These are phyloP conservation scores for Sphaerostilbella broomeana DNA, from an alignment of 2,329 filamentous ascomycete genomes.

Conservation along the genomic window DNA sequence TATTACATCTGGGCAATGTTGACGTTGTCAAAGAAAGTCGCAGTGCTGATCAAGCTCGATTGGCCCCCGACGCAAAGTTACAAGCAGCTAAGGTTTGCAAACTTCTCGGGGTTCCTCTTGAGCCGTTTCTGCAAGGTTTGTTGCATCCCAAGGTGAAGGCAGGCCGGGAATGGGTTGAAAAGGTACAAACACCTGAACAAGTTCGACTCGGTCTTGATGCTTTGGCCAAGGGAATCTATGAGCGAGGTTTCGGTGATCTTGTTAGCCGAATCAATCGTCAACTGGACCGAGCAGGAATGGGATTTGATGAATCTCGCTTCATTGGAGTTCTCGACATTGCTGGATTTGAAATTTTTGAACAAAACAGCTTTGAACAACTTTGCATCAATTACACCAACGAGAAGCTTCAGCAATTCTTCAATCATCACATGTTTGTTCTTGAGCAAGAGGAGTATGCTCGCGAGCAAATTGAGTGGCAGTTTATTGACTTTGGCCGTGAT, in stretches of 20 bases:
- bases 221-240: constrained; percentile 93
- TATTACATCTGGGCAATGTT: constrained; percentile 90
- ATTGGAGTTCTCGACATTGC: constrained; percentile 98
- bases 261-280: constrained; percentile 88
- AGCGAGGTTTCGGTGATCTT: constrained; percentile 88
- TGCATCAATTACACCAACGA: constrained; percentile 99
- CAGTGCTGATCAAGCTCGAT: constrained; percentile 80
- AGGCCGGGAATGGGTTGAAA: constrained; percentile 96
- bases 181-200: constrained; percentile 95
- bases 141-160: constrained; percentile 93
- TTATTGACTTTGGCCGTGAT: constrained; percentile 97
- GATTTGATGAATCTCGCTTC: constrained; percentile 84
- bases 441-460: constrained; percentile 97
- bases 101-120: constrained; percentile 75
- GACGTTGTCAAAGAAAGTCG: constrained; percentile 84
- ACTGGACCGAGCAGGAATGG: constrained; percentile 77
- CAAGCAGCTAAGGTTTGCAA: constrained; percentile 74
- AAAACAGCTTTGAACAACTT: constrained; percentile 97
- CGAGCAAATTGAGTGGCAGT: constrained; percentile 99
- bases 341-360: constrained; percentile 96
- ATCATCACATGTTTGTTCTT: constrained; percentile 99
- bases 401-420: constrained; percentile 98
- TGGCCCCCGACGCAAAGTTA: constrained; percentile 67
- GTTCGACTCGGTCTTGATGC: constrained; percentile 86
- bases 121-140: constrained; percentile 80